Conservation (phyloP, 2,329 filamentous ascomycete species). For the Shiraia sp. region DNA sequence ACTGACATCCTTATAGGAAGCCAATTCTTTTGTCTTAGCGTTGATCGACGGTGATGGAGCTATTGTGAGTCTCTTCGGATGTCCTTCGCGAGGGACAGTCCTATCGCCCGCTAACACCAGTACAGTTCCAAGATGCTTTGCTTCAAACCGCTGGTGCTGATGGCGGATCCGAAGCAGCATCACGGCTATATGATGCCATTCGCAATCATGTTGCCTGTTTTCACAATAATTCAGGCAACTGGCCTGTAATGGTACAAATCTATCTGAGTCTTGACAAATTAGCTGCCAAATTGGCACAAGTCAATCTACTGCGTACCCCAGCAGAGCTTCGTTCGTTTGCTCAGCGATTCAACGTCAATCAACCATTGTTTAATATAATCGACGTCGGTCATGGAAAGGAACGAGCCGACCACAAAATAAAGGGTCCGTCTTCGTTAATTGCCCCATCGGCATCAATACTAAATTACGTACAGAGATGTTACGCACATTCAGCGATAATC, state of each 20-base stretch:
- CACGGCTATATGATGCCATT: constrained; percentile 48
- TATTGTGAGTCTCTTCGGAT: constrained; percentile 39
- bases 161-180: constrained; percentile 53
- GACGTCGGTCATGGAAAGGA: constrained; percentile 54
- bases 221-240: constrained; percentile 48
- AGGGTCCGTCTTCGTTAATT: constrained; percentile 29
- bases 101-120: not conserved
- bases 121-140: constrained; percentile 50
- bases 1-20: constrained; percentile 25
- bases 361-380: constrained; percentile 53
- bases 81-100: not conserved
- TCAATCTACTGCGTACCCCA: constrained; percentile 46
- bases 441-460: constrained; percentile 8
- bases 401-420: constrained; percentile 53
- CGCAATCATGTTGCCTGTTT: constrained; percentile 46
- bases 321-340: constrained; percentile 49
- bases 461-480: constrained; percentile 44
- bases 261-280: constrained; percentile 54
- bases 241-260: constrained; percentile 52
- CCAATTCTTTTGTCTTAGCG: constrained; percentile 50
- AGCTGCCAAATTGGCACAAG: constrained; percentile 46
- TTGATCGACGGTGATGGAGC: constrained; percentile 56
- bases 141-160: constrained; percentile 45
- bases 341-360: constrained; percentile 49
- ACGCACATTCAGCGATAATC: constrained; percentile 50